phyloP scores from a whole-genome alignment of 768 basidiomycete genomes.

The Pleurotus salmoneostramineus region DNA sequence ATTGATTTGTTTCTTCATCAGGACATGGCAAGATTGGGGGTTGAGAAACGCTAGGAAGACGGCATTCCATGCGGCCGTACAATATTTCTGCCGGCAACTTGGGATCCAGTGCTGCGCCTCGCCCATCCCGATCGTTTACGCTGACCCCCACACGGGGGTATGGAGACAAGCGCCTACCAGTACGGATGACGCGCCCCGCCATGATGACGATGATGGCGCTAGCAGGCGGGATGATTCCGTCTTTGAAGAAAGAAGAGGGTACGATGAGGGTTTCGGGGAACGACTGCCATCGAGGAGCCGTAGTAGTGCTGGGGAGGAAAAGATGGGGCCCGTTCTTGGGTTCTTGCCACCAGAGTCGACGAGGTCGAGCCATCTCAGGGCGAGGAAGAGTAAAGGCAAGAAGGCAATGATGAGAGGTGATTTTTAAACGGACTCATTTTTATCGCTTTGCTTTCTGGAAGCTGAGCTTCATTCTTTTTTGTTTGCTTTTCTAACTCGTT shows the following conservation, averaged over 20 bases:
- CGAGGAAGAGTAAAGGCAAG: conserved; percentile 38
- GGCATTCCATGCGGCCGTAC: conserved; percentile 76
- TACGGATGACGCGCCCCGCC: conserved; percentile 1
- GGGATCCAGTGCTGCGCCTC: conserved; percentile 61
- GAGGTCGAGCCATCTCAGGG: conserved; percentile 28
- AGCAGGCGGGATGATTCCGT: conserved; percentile 6
- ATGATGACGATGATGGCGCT: conserved; percentile 7
- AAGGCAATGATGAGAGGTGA: conserved; percentile 33
- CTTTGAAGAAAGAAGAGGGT: conserved; percentile 7
- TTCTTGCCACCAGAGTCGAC: conserved; percentile 41
- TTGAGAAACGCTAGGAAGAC: conserved; percentile 59
- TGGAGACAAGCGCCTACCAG: conserved; percentile 11
- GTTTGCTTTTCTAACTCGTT: neutral
- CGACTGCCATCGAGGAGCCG: conserved; percentile 9
- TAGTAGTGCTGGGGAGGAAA: conserved; percentile 19
- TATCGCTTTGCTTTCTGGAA: neutral
- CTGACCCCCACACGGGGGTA: conserved; percentile 24
- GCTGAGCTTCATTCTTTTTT: neutral
- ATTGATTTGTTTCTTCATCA: neutral
- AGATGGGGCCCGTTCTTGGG: conserved; percentile 37
- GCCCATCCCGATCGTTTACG: conserved; percentile 55
- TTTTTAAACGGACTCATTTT: neutral
- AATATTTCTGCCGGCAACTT: conserved; percentile 67
- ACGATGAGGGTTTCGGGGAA: neutral
- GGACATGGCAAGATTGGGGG: conserved; percentile 49